Percentiles rank a stretch among this genome's conserved stretches.
Evolutionary conservation across 257 asterid genomes (phyloP).

Genomic region (Rubia yunnanensis): DNA sequence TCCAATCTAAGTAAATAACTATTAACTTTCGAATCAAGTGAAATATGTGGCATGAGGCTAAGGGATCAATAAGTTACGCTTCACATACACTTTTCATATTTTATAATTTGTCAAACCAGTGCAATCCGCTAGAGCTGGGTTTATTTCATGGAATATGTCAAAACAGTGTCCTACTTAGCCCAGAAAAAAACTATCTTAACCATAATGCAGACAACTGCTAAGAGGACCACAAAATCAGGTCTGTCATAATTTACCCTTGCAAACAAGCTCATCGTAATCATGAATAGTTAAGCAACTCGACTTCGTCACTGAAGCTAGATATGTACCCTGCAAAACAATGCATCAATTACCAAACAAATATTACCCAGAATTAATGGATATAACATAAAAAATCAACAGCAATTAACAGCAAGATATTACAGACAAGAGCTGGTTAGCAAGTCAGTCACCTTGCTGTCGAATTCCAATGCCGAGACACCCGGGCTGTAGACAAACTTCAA

Average conservation of each 20-base stretch:
- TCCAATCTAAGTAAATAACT: neutral
- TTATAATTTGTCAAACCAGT: neutral
- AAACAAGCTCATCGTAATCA: slow-evolving; percentile 59
- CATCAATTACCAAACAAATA: neutral
- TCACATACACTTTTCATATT: neutral
- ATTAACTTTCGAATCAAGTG: neutral
- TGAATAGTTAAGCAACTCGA: slow-evolving; percentile 91
- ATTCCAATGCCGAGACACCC: slow-evolving; percentile 75
- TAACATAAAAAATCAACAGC: neutral
- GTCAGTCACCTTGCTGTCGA: slow-evolving; percentile 69
- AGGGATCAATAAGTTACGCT: neutral
- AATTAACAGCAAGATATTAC: neutral
- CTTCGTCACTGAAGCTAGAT: slow-evolving; percentile 81
- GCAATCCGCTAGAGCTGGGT: neutral
- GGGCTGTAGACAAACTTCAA: slow-evolving; percentile 31
- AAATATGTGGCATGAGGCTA: neutral
- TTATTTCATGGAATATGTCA: neutral
- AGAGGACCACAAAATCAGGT: neutral
- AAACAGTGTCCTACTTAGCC: neutral
- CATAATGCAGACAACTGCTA: neutral
- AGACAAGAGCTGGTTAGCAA: slow-evolving; percentile 9
- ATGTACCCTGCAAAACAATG: slow-evolving; percentile 57
- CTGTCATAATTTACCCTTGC: slow-evolving; percentile 42
- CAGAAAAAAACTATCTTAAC: neutral
- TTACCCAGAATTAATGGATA: neutral